Evolutionary conservation across 2,329 filamentous ascomycete species (phyloP), one percentile per base, ranked within the genome.

Genomic region (Chaetomiaceae sp.): DNA sequence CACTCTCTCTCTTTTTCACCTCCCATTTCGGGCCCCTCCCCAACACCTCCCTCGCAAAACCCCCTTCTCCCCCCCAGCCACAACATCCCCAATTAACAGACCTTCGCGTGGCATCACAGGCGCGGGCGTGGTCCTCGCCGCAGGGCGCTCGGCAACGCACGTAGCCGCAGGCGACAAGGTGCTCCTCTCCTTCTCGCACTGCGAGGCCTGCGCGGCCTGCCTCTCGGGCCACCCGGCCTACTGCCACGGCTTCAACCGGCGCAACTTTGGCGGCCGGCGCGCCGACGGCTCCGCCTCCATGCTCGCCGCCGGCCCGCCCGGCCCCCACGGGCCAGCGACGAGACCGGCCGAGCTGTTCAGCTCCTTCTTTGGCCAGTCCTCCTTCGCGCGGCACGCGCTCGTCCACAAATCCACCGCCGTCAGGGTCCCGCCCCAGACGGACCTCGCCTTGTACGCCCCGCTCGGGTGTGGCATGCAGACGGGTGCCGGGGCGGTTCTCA

Each of bases 141-240:
- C 37, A 4, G 78, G 78, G 9, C 73, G 76, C 46, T 67, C 71
- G 51, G 73, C 69, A 10, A 71, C 74, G 4, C 70, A 76, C 47
- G 70, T 80, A 13, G 70, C 74, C 20, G 64, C 78, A 3, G 77
- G 78, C 6, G 78, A 81, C 62, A 75, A 78, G 42, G 76, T 81
- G 23, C 77, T 81, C n/a, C 76, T 71, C 11, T 69, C 68, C 13
- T 71, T 69, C 51, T 65, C 67, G 4, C 65, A 67, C 58, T 71
- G 69, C 57, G 62, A 58, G 33, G 23, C 55, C n/a, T 64, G 62
- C 56, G n/a, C 18, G 4, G 25, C 51, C 5, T 64, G 62, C 53
- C 21, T 9, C 1, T 54, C 61, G 1, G 57, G 53, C 38, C 62
- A 62, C 49, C 63, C 62, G 3, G 56, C 61, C 23, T 62, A 64